Conservation (phyloP, 2,329 filamentous ascomycete genomes). For the Colletotrichum camelliae region DNA sequence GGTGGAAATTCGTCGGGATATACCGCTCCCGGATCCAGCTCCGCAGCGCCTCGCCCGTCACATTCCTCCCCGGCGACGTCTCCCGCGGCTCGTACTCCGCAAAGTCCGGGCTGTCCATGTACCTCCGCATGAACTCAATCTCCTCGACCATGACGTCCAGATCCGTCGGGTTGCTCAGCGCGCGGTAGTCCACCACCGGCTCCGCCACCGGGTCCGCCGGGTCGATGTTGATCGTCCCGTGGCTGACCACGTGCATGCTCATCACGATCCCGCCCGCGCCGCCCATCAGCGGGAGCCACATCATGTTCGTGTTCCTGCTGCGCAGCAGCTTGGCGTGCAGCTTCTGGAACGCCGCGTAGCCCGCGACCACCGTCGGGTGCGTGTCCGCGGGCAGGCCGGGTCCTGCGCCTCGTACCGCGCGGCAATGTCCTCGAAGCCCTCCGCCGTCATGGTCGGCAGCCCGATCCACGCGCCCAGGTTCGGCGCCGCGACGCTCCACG, state of each 20-base stretch:
- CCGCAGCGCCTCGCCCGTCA: constrained; percentile 16
- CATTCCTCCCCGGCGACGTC: constrained; percentile 15
- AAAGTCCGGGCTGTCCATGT: constrained; percentile 22
- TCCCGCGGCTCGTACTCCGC: constrained; percentile 22
- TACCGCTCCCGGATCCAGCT: constrained; percentile 11
- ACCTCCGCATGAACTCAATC: constrained; percentile 30
- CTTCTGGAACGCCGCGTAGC: constrained; percentile 45
- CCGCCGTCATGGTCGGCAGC: constrained; percentile 21
- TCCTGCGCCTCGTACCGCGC: constrained; percentile 20
- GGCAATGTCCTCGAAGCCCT: constrained; percentile 22
- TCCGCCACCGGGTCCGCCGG: constrained; percentile 20
- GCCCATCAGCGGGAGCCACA: neutral
- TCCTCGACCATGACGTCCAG: constrained; percentile 27
- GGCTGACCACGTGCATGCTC: constrained; percentile 27
- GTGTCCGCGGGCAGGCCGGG: constrained; percentile 24
- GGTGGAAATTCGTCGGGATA: constrained; percentile 25
- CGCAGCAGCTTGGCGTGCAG: constrained; percentile 21
- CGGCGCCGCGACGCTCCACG: constrained; percentile 15
- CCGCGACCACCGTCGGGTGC: constrained; percentile 23
- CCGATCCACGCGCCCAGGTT: constrained; percentile 26
- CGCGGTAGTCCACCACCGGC: constrained; percentile 30
- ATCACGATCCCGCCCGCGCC: constrained; percentile 25
- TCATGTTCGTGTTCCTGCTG: constrained; percentile 20
- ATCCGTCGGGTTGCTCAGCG: constrained; percentile 28
- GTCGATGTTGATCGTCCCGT: constrained; percentile 26